Conservation (phyloP, 768 basidiomycete genomes). For the Leccinum variicolor region DNA sequence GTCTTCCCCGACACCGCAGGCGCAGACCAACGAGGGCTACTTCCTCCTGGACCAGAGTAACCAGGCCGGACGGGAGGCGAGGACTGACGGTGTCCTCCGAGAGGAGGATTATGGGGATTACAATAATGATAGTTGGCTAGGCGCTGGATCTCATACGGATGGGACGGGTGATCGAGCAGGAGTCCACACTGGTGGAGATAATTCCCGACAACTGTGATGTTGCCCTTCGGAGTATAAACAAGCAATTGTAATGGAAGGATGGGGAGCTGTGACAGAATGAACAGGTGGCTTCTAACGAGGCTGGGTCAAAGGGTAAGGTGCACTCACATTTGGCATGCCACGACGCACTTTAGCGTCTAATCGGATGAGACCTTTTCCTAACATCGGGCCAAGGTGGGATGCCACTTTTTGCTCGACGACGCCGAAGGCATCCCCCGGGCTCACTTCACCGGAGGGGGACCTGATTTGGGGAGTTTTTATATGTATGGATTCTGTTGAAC, state of each 20-base stretch:
- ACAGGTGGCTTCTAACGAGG: conserved; percentile 14
- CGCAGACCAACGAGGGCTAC: conserved; percentile 50
- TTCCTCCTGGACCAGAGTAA: conserved; percentile 39
- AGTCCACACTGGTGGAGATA: conserved; percentile 67
- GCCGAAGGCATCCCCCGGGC: conserved; percentile 67
- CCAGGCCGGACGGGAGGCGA: conserved; percentile 41
- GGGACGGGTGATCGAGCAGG: conserved; percentile 76
- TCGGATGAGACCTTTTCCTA: conserved; percentile 79
- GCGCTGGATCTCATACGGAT: conserved; percentile 59
- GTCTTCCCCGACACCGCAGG: conserved; percentile 64
- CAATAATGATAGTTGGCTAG: conserved; percentile 66
- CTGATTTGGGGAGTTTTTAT: conserved; percentile 63
- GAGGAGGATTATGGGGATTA: conserved; percentile 87
- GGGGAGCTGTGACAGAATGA: conserved; percentile 52
- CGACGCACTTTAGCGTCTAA: conserved; percentile 74
- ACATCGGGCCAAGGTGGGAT: conserved; percentile 73
- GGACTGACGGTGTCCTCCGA: conserved; percentile 54
- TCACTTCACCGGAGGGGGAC: conserved; percentile 49
- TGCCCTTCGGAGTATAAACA: conserved; percentile 92
- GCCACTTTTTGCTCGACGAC: conserved; percentile 88
- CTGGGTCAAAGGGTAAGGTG: conserved; percentile 15
- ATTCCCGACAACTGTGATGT: conserved; percentile 78
- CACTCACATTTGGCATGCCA: conserved; percentile 58
- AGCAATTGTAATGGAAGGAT: conserved; percentile 83
- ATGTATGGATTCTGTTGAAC: conserved; percentile 68